phyloP scores from a whole-genome alignment of 2,329 filamentous ascomycete genomes.

The Stagonosporopsis chrysanthemi region DNA sequence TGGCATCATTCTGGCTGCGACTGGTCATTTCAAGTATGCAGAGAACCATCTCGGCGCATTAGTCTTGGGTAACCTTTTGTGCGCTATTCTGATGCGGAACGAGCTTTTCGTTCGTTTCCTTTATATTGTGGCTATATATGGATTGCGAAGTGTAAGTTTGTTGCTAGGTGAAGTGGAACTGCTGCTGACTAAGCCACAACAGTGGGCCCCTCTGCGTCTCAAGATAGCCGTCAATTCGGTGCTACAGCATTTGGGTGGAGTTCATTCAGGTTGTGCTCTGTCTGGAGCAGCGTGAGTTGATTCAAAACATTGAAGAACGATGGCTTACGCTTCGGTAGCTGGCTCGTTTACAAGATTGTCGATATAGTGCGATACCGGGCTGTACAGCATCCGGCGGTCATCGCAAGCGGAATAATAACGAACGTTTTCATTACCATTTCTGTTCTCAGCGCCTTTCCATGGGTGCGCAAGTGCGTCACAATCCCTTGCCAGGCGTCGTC shows the following conservation, averaged over 20 bases:
- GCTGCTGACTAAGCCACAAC: conserved; percentile 11
- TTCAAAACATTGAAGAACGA: neutral
- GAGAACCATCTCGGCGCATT: conserved; percentile 45
- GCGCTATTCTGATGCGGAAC: conserved; percentile 43
- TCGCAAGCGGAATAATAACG: conserved; percentile 44
- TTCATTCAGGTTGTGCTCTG: conserved; percentile 47
- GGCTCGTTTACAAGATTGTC: conserved; percentile 46
- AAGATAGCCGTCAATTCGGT: conserved; percentile 43
- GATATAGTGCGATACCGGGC: conserved; percentile 45
- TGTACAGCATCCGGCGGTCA: conserved; percentile 42
- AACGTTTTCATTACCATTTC: conserved; percentile 48
- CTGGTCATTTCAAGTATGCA: conserved; percentile 40
- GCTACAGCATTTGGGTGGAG: conserved; percentile 45
- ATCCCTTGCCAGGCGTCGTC: too few relatives aligned
- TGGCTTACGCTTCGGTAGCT: conserved; percentile 32
- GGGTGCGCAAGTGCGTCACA: conserved; percentile 44
- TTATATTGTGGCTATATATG: conserved; percentile 44
- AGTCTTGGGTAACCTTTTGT: conserved; percentile 44
- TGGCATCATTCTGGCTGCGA: conserved; percentile 40
- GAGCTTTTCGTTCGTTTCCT: conserved; percentile 45
- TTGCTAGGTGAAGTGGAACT: neutral
- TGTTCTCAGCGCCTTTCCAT: conserved; percentile 45
- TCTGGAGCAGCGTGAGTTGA: conserved; percentile 42
- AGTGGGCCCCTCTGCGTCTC: conserved; percentile 45
- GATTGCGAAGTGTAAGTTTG: conserved; percentile 25